Evolutionary conservation across 176 grass and related monocot genomes (phyloP), one percentile per base, ranked within the genome.

Genomic region (Metroxylon sagu): DNA sequence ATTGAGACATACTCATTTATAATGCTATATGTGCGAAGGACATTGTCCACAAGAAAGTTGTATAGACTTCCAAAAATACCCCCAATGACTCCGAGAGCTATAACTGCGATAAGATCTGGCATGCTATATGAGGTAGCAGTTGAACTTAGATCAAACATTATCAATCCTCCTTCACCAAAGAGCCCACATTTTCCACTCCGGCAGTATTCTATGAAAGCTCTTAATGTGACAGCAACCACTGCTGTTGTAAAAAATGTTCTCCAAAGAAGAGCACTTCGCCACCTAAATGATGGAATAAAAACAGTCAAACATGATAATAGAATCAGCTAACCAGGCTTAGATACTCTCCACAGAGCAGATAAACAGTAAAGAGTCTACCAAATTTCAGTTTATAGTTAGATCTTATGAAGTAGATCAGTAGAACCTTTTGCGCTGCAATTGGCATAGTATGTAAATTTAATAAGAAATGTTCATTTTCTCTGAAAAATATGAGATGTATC

Each of bases 261-360:
- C 86, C 86, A 89, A 0, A 89, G 86, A 50, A 89, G 86, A 6
- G 78, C 77, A 58, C 74, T 89, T 61, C 86, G 74, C 86, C 86
- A 89, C 86, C 86, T 89, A 52, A 69, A 48, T 62, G 16, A 15
- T 5, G 51, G 14, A 54, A 26, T 14, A 62, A 39, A 14, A 63
- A 48, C 2, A 61, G 6, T 29, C 3, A 29, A 29, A 29, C 28
- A 4, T 29, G 3, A 29, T 29, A 29, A 29, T 29, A 29, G 28
- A 29, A 29, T 29, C 3, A 29, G 28, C 28, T 29, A 29, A 43
- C 8, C 1, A 43, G 2, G 35, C 35, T 43, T 43, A 12, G 35
- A 12, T 43, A 43, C 35, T 43, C 35, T 43, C 35, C 1, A 1
- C 8, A 14, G 10, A 14, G 35, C 3, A 10, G 7, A 12, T 43